Percentiles rank a stretch among this genome's conserved stretches.
Evolutionary conservation across 768 basidiomycete species (phyloP).

Genomic region (Serendipita indica): DNA sequence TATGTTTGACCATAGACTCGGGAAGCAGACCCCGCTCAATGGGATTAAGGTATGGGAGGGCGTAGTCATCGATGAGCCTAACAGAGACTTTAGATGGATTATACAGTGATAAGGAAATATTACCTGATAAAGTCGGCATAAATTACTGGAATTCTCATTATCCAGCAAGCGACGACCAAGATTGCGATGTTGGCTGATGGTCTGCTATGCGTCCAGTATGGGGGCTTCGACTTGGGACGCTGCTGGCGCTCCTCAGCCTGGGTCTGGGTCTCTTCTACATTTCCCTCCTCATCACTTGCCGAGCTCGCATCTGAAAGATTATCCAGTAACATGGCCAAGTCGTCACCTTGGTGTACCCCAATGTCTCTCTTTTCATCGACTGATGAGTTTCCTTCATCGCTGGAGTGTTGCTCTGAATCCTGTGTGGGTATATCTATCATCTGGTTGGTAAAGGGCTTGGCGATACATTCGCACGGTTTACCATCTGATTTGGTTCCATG

Average conservation of each 20-base stretch:
- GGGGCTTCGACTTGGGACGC: background rate
- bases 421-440: no score
- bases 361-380: background rate
- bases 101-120: constrained; percentile 14
- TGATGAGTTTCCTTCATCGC: constrained; percentile 3
- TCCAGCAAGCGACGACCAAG: constrained; percentile 65
- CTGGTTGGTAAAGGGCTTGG: no score
- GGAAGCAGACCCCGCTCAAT: constrained; percentile 42
- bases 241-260: constrained; percentile 8
- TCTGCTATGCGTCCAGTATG: constrained; percentile 21
- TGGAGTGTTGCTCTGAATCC: no score
- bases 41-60: constrained; percentile 70
- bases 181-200: constrained; percentile 46
- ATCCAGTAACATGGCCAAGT: background rate
- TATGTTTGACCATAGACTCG: constrained; percentile 42
- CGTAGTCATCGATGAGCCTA: constrained; percentile 60
- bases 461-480: no score
- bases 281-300: constrained; percentile 10
- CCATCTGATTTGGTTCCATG: background rate
- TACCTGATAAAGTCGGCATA: constrained; percentile 64
- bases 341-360: background rate
- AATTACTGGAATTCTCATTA: constrained; percentile 57
- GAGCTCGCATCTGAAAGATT: background rate
- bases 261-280: background rate
- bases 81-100: background rate